phyloP scores from a whole-genome alignment of 371 early-diverging fungal genomes.

The Apophysomyces variabilis region DNA sequence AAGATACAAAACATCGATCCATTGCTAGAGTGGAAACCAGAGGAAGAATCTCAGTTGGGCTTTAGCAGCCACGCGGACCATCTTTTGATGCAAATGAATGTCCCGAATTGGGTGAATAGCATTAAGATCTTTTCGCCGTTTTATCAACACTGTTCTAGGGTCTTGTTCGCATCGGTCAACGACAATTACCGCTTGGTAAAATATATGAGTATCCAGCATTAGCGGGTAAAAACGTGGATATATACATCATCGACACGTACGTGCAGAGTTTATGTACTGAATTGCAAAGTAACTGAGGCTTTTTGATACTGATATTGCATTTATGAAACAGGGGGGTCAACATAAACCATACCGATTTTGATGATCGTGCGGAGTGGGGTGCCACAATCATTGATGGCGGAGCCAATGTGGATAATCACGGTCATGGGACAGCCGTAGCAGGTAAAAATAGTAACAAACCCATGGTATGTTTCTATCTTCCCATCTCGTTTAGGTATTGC shows the following conservation, averaged over 20 bases:
- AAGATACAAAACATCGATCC: not conserved
- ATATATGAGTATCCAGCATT: constrained; percentile 22
- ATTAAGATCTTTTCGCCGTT: not conserved
- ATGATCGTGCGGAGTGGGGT: constrained; percentile 68
- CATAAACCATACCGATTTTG: constrained; percentile 65
- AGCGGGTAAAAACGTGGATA: constrained; percentile 46
- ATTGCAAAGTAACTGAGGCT: not conserved
- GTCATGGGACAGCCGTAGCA: constrained; percentile 72
- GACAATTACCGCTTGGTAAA: constrained; percentile 23
- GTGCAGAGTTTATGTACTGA: not conserved
- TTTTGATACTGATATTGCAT: not conserved
- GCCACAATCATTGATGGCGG: constrained; percentile 49
- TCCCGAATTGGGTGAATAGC: not conserved
- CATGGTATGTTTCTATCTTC: not conserved
- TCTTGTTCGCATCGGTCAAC: constrained; percentile 31
- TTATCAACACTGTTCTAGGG: constrained; percentile 19
- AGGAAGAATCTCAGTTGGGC: not conserved
- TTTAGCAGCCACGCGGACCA: not conserved
- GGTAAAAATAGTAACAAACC: constrained; percentile 27
- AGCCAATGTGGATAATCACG: constrained; percentile 59
- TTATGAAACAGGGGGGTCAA: constrained; percentile 59
- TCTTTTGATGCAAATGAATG: not conserved
- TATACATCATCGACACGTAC: constrained; percentile 55
- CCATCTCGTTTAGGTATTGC: constrained; percentile 25
- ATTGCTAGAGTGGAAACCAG: not conserved